Base-by-base conservation (phyloP, 352 stramenopile genomes). In the Poterioochromonas sp. region DNA sequence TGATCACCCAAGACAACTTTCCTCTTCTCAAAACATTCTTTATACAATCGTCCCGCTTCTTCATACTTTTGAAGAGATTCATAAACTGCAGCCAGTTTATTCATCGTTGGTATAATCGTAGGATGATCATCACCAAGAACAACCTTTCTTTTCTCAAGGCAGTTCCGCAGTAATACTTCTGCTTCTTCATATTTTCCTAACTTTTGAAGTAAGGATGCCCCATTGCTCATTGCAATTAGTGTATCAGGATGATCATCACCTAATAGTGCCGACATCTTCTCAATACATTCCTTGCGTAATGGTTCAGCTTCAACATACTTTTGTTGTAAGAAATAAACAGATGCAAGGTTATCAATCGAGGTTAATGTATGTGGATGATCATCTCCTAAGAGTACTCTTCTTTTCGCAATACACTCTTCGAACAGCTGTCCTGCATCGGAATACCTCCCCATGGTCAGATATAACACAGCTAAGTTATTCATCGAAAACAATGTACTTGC, bases 221-320 rank as follows among this genome's bases (percentile, higher is more conserved):
- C n/a, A 47, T 65, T 65, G 32, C 63, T 76, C 69, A 64, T 64
- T 18, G 43, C 12, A 11, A 41, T 47, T 32, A 76, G 69, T 32
- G 29, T 64, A 47, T 64, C 43, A 22, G 47, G 43, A 37, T 76
- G 69, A 29, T 76, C 32, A 8, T 43, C n/a, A 20, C 69, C 69
- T 32, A 65, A 37, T 47, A 22, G 20, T 20, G 3, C 62, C n/a
- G 37, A 15, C 2, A 15, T 18, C n/a, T 44, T 5, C n/a, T 40
- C n/a, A 32, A 70, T 22, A 44, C 62, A 70, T n/a, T 44, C 8
- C 35, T 47, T 20, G 8, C 20, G n/a, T 32, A 70, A 70, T 5
- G 35, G n/a, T 20, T 35, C 8, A n/a, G 62, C n/a, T 44, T 40
- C 15, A 11, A n/a, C 8, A 44, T 70, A 70, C 2, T 44, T n/a